Evolutionary conservation across 768 basidiomycete species (phyloP).

Genomic region (Lactarius tabidus): DNA sequence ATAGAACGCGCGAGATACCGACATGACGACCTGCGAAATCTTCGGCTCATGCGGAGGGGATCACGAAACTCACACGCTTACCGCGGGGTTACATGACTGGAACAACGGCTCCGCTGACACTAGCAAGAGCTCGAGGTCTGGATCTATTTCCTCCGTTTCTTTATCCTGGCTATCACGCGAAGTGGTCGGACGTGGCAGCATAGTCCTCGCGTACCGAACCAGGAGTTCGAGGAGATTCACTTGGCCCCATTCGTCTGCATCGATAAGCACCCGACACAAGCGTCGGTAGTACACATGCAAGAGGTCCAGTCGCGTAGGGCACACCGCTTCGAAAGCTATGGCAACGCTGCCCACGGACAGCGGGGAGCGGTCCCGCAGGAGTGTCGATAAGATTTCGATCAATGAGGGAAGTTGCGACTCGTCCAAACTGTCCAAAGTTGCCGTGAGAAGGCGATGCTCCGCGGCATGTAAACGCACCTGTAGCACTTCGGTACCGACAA

Average conservation of each 20-base stretch:
- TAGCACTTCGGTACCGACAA: constrained; percentile 85
- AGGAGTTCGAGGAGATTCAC: constrained; percentile 74
- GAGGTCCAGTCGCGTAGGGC: constrained; percentile 81
- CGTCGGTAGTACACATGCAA: constrained; percentile 86
- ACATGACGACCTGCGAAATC: constrained; percentile 65
- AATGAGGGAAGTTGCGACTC: constrained; percentile 65
- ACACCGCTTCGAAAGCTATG: constrained; percentile 82
- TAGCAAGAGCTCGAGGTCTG: constrained; percentile 73
- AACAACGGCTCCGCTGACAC: constrained; percentile 71
- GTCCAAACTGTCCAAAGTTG: constrained; percentile 57
- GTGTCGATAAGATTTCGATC: constrained; percentile 59
- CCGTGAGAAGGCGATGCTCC: constrained; percentile 1
- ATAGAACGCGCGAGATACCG: constrained; percentile 68
- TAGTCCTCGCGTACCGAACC: constrained; percentile 74
- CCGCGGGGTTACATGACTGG: constrained; percentile 84
- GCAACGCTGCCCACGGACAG: constrained; percentile 84
- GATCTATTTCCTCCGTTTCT: constrained; percentile 65
- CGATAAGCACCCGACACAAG: constrained; percentile 76
- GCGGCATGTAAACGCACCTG: constrained; percentile 45
- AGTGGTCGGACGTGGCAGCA: constrained; percentile 64
- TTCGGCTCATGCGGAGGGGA: not conserved
- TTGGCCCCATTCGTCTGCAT: constrained; percentile 98
- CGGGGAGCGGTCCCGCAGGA: constrained; percentile 73
- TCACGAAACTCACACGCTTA: constrained; percentile 35
- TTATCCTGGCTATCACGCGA: constrained; percentile 31